Evolutionary conservation across 2,329 filamentous ascomycete genomes (phyloP), one percentile per base, ranked within the genome.

Genomic region (Sporothrix pallida): DNA sequence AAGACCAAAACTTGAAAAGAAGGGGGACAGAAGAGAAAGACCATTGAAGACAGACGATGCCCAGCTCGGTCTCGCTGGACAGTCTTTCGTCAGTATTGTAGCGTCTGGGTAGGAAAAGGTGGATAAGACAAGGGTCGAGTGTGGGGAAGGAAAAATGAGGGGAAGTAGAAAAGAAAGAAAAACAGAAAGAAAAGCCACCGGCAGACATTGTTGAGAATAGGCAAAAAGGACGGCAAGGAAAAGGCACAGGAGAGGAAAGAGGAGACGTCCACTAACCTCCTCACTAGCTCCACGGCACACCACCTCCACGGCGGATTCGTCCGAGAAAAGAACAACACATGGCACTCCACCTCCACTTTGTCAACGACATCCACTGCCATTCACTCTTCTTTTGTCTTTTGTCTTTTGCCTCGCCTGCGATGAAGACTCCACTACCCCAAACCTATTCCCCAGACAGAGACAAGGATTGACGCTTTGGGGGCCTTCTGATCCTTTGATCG

Each of bases 61-160:
- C 1, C 23, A 26, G 23, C 23, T 26, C 23, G 23, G 23, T 26
- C 23, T 26, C 23, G 23, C 23, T 26, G 23, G 23, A 26, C 23
- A 26, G 23, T 26, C 23, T 26, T 26, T 37, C 31, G 31, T 37
- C 31, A 37, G 31, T 37, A 37, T 37, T 10, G 48, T 50, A 50
- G 48, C 48, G 48, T 50, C 48, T 50, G 48, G 48, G 48, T 13
- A 4, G 13, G 20, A 56, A 17, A 56, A 37, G 56, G 56, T 60
- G 56, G 56, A 37, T 60, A 37, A 37, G 5, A 6, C 2, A 26
- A 17, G 26, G 56, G 26, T 23, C 2, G 60, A 63, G 37, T 65
- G 60, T 65, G 60, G 60, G 37, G 60, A 65, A 65, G 13, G 23
- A 37, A 44, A 46, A 46, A 65, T 44, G 60, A 65, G 60, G 60